These are phyloP conservation scores for Eucalyptus viminalis DNA, from an alignment of 345 rosid genomes.

Conservation along the genomic window DNA sequence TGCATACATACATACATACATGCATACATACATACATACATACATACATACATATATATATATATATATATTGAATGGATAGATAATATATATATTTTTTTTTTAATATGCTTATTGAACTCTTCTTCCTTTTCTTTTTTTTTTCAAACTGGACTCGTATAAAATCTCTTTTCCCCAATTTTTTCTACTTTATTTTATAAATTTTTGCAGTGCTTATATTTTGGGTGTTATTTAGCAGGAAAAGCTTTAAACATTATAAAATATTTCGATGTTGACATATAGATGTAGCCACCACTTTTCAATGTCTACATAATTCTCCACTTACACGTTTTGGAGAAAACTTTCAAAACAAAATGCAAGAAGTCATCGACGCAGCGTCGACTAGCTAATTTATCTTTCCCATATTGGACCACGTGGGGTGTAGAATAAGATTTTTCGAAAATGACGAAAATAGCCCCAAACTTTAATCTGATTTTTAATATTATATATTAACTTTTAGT, in stretches of 20 bases:
- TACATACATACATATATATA: too few species aligned
- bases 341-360: not conserved
- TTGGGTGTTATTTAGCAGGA: not conserved
- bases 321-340: not conserved
- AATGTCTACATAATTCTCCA: not conserved
- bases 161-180: not conserved
- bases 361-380: not conserved
- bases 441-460: rapidly evolving
- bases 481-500: rapidly evolving
- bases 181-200: not conserved
- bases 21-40: rapidly evolving
- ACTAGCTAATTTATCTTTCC: too few species aligned
- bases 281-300: not conserved
- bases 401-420: too few species aligned
- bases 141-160: not conserved
- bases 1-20: not conserved
- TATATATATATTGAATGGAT: not conserved
- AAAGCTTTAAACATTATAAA: not conserved
- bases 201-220: not conserved
- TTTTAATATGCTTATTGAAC: not conserved
- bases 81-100: not conserved
- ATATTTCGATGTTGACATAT: not conserved
- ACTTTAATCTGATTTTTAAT: rapidly evolving
- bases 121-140: not conserved
- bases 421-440: too few species aligned